Conservation (phyloP, 352 stramenopile species). For the Pythium biforme region DNA sequence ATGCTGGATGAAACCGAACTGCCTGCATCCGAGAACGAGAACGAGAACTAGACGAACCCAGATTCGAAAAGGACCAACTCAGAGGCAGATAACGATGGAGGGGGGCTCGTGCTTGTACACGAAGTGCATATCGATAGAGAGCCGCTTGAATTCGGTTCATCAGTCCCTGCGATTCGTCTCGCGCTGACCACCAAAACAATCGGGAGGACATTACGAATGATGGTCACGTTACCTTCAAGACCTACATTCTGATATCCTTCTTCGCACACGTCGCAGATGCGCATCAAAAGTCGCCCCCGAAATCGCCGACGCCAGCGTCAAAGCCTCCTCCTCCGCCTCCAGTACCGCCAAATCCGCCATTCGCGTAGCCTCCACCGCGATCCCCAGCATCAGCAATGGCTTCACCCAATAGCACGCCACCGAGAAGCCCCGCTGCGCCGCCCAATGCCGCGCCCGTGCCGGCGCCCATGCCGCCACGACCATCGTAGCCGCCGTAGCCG, state of each 20-base stretch:
- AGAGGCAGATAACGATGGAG: too few species aligned
- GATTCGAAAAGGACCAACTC: too few species aligned
- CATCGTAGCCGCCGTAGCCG: slow-evolving; percentile 26
- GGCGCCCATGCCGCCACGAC: slow-evolving; percentile 44
- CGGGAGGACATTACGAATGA: slow-evolving; percentile 1
- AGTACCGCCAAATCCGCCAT: slow-evolving; percentile 8
- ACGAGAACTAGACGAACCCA: not conserved
- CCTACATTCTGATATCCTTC: too few species aligned
- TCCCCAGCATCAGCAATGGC: slow-evolving; percentile 34
- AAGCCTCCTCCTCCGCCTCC: slow-evolving; percentile 25
- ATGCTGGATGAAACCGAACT: too few species aligned
- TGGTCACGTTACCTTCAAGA: too few species aligned
- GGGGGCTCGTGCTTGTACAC: too few species aligned
- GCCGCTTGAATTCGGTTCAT: too few species aligned
- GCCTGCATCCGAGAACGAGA: too few species aligned
- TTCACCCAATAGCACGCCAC: slow-evolving; percentile 42
- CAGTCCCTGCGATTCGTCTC: too few species aligned
- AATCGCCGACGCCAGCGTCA: slow-evolving; percentile 25
- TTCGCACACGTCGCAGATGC: slow-evolving; percentile 21
- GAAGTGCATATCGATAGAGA: too few species aligned
- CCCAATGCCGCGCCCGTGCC: slow-evolving; percentile 46
- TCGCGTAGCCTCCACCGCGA: slow-evolving; percentile 6
- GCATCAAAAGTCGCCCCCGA: slow-evolving; percentile 49
- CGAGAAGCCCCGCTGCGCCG: slow-evolving; percentile 44
- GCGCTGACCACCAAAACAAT: too few species aligned